Evolutionary conservation across 2,329 filamentous ascomycete genomes (phyloP).

Genomic region (Daldinia sp.): DNA sequence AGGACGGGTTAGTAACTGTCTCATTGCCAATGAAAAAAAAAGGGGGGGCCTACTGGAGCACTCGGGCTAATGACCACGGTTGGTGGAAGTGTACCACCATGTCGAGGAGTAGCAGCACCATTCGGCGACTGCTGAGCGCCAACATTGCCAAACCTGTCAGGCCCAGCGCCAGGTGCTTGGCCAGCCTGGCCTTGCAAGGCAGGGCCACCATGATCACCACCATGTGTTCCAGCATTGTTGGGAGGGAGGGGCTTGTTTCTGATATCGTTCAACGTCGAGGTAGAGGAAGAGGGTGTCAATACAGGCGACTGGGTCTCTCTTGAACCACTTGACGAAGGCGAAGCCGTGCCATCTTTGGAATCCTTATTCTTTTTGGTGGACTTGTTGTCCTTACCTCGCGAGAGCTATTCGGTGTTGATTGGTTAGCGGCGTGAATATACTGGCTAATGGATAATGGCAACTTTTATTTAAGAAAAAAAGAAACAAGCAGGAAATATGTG

Average conservation of each 20-base stretch:
- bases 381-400: slow-evolving; percentile 90
- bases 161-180: slow-evolving; percentile 50
- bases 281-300: slow-evolving; percentile 87
- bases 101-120: slow-evolving; percentile 72
- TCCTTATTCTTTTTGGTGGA: slow-evolving; percentile 82
- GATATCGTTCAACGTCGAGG: slow-evolving; percentile 85
- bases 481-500: background rate
- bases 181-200: slow-evolving; percentile 57
- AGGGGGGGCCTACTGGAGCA: slow-evolving; percentile 76
- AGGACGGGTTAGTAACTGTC: slow-evolving; percentile 28
- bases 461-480: slow-evolving; percentile 46
- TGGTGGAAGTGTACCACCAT: slow-evolving; percentile 74
- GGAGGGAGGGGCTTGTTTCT: slow-evolving; percentile 83
- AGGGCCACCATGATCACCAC: slow-evolving; percentile 57
- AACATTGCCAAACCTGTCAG: slow-evolving; percentile 55
- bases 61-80: slow-evolving; percentile 96
- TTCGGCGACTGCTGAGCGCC: slow-evolving; percentile 59
- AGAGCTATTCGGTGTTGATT: slow-evolving; percentile 75
- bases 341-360: slow-evolving; percentile 80
- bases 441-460: background rate
- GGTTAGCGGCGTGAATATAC: slow-evolving; percentile 54
- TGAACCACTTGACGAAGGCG: slow-evolving; percentile 72
- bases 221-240: slow-evolving; percentile 60
- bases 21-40: slow-evolving; percentile 18
- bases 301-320: slow-evolving; percentile 72